phyloP scores from a whole-genome alignment of 1,139 yeast species.

The Blastobotrys serpentis region DNA sequence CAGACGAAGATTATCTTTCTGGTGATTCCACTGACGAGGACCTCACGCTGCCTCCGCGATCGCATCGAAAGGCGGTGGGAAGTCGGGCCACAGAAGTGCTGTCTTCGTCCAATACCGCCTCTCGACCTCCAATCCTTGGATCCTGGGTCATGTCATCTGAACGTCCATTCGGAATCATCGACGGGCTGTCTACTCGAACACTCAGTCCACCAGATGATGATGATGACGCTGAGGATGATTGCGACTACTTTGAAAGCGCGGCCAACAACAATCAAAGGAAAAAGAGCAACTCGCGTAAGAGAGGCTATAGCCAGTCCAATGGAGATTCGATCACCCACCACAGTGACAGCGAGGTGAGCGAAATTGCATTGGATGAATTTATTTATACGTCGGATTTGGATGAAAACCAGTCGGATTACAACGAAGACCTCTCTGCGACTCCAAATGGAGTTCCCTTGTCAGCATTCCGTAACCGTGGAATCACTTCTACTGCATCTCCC shows the following conservation, averaged over 20 bases:
- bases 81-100: conserved; percentile 85
- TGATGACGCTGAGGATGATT: conserved; percentile 11
- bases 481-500: conserved; percentile 23
- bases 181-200: conserved; percentile 86
- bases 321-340: conserved; percentile 10
- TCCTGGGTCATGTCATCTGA: conserved; percentile 81
- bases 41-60: conserved; percentile 63
- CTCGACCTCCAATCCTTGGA: conserved; percentile 88
- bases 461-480: conserved; percentile 82
- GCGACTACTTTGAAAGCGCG: background rate
- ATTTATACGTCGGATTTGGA: conserved; percentile 86
- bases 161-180: conserved; percentile 90
- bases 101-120: conserved; percentile 77
- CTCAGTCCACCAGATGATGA: conserved; percentile 45
- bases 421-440: conserved; percentile 26
- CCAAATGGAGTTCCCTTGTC: conserved; percentile 62
- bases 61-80: conserved; percentile 58
- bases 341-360: conserved; percentile 51
- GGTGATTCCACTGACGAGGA: conserved; percentile 96
- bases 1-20: conserved; percentile 35
- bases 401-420: conserved; percentile 51
- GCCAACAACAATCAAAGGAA: background rate
- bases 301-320: conserved; percentile 18
- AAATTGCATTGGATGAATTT: conserved; percentile 78
- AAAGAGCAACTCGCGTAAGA: conserved; percentile 11